Conservation (phyloP, 2,329 filamentous ascomycete species). For the Cladosporium sphaerospermum region DNA sequence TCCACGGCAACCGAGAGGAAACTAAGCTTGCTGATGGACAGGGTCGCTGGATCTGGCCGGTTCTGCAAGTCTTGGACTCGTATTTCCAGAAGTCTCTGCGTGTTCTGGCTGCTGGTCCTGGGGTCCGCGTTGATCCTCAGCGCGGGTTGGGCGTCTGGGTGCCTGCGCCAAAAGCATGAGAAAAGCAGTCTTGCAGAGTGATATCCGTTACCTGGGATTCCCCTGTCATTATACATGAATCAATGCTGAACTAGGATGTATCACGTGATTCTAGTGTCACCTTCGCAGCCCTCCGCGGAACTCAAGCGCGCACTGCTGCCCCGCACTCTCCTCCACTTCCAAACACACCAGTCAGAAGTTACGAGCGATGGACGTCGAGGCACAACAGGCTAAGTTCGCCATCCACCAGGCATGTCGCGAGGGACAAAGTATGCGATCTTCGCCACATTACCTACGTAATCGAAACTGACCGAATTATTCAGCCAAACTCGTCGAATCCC, state of each 20-base stretch:
- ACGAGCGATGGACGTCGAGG: conserved; percentile 24
- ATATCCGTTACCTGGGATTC: background rate
- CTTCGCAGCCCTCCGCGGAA: background rate
- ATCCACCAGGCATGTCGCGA: conserved; percentile 84
- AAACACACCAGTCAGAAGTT: conserved; percentile 1
- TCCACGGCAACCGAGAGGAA: conserved; percentile 38
- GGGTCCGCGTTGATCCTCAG: conserved; percentile 53
- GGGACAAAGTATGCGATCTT: conserved; percentile 61
- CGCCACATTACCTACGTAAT: background rate
- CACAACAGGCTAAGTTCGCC: conserved; percentile 59
- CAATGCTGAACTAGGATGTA: background rate
- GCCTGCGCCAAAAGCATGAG: background rate
- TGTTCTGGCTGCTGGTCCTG: conserved; percentile 72
- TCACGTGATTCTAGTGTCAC: conserved; percentile 1
- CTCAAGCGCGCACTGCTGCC: background rate
- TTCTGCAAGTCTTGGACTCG: conserved; percentile 73
- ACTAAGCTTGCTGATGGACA: conserved; percentile 14
- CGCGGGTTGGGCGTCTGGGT: conserved; percentile 43
- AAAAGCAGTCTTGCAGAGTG: background rate
- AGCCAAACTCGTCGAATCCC: conserved; percentile 68
- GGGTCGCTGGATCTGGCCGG: conserved; percentile 65
- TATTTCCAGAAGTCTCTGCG: conserved; percentile 89
- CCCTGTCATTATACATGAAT: no score
- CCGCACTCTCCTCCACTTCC: conserved; percentile 1
- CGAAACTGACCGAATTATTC: conserved; percentile 13